Percentiles rank a stretch among this genome's conserved stretches.
These are phyloP conservation scores for Blastobotrys aristatus DNA, from an alignment of 1,139 yeast genomes.

Conservation along the genomic window DNA sequence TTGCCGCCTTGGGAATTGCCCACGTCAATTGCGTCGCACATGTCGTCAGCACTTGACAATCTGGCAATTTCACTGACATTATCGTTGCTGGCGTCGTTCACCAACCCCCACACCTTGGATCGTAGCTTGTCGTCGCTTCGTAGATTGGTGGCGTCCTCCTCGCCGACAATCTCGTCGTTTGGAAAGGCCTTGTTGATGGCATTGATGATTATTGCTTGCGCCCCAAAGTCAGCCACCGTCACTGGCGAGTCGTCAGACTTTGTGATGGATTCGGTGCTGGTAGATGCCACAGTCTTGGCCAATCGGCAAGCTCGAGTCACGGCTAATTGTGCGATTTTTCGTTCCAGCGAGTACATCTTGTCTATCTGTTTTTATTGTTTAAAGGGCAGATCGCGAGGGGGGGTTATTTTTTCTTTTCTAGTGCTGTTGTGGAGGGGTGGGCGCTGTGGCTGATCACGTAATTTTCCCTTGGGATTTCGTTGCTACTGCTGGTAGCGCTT, in stretches of 20 bases:
- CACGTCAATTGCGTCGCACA: slow-evolving; percentile 64
- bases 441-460: not conserved
- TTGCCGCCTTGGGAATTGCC: slow-evolving; percentile 77
- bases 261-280: slow-evolving; percentile 52
- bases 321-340: slow-evolving; percentile 77
- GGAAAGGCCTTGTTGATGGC: slow-evolving; percentile 81
- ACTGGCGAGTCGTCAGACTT: slow-evolving; percentile 92
- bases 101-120: slow-evolving; percentile 37
- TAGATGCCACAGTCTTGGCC: slow-evolving; percentile 57
- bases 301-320: slow-evolving; percentile 81
- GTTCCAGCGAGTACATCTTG: slow-evolving; percentile 40
- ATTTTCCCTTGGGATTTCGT: not conserved
- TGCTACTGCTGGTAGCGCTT: not conserved
- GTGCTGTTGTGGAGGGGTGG: too few species aligned
- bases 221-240: slow-evolving; percentile 93
- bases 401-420: not conserved
- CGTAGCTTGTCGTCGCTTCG: slow-evolving; percentile 46
- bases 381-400: too few species aligned
- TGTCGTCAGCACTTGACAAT: slow-evolving; percentile 43
- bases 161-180: slow-evolving; percentile 83
- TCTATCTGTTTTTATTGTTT: not conserved
- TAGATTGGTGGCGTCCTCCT: slow-evolving; percentile 75
- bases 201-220: slow-evolving; percentile 87
- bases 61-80: slow-evolving; percentile 30
- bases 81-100: slow-evolving; percentile 25